Conservation (phyloP, 768 basidiomycete genomes). For the Pleurotus salmoneostramineus region DNA sequence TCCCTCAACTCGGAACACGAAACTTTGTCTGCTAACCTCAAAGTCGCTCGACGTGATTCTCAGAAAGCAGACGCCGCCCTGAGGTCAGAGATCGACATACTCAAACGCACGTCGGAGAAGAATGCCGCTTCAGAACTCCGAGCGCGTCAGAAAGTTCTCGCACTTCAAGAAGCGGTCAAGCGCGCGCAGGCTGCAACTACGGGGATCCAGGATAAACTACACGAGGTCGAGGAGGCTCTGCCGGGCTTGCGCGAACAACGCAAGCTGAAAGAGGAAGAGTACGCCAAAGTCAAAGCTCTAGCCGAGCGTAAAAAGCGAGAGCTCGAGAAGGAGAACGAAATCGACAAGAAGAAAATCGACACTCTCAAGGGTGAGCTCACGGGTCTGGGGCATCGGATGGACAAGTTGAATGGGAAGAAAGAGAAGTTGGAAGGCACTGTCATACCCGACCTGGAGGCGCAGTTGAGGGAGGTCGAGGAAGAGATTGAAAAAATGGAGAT, state of each 20-base stretch:
- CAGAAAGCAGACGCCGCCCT: conserved; percentile 82
- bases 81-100: conserved; percentile 76
- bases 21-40: conserved; percentile 63
- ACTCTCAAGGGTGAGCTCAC: conserved; percentile 55
- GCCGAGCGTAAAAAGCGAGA: conserved; percentile 40
- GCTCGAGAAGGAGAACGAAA: conserved; percentile 41
- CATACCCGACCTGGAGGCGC: conserved; percentile 66
- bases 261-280: conserved; percentile 35
- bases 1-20: conserved; percentile 64
- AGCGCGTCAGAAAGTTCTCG: conserved; percentile 82
- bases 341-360: conserved; percentile 52
- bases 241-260: conserved; percentile 19
- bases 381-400: conserved; percentile 54
- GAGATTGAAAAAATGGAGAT: conserved; percentile 46
- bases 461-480: conserved; percentile 52
- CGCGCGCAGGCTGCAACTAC: conserved; percentile 58
- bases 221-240: conserved; percentile 41
- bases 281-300: conserved; percentile 39
- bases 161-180: conserved; percentile 85
- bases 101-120: conserved; percentile 83
- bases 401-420: conserved; percentile 59
- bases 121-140: conserved; percentile 69
- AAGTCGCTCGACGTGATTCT: conserved; percentile 72
- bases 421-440: conserved; percentile 60
- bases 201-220: conserved; percentile 41